phyloP scores from a whole-genome alignment of 2,329 filamentous ascomycete genomes.

The Penicillium sp. region DNA sequence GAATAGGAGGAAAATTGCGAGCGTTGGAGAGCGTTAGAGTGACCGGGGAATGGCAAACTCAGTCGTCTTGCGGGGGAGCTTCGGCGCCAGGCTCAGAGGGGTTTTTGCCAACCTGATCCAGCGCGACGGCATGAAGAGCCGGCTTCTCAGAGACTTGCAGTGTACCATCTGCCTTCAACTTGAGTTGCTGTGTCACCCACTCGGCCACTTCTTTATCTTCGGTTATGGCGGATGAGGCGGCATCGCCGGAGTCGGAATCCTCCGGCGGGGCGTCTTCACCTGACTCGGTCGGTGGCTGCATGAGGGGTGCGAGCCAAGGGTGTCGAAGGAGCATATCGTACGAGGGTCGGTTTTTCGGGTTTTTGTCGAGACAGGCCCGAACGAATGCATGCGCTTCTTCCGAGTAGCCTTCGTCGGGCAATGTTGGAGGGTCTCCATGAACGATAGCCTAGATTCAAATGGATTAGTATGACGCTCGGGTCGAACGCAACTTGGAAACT shows the following conservation, averaged over 20 bases:
- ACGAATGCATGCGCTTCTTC: conserved; percentile 84
- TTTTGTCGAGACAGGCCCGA: conserved; percentile 85
- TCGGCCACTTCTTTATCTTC: conserved; percentile 80
- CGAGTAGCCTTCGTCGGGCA: conserved; percentile 78
- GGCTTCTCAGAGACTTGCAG: conserved; percentile 65
- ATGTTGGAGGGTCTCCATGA: conserved; percentile 88
- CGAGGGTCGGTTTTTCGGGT: conserved; percentile 86
- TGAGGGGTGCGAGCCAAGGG: conserved; percentile 77
- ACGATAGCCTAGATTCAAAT: conserved; percentile 76
- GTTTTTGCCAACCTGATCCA: conserved; percentile 65
- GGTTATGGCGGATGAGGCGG: conserved; percentile 45
- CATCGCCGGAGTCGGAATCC: conserved; percentile 29
- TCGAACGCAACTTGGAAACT: conserved; percentile 46
- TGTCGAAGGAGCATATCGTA: conserved; percentile 89
- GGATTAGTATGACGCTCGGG: conserved; percentile 10
- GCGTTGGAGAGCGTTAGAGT: conserved; percentile 7
- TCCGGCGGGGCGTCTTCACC: conserved; percentile 49
- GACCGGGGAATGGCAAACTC: not conserved
- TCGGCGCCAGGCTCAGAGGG: conserved; percentile 34
- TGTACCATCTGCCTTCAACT: conserved; percentile 62
- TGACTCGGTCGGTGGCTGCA: conserved; percentile 72
- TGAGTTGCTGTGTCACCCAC: conserved; percentile 77
- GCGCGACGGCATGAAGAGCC: conserved; percentile 81
- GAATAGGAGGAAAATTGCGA: conserved; percentile 7
- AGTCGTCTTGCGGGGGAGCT: conserved; percentile 9